phyloP scores from a whole-genome alignment of 2,329 filamentous ascomycete species.

The Cercospora nicotianae region DNA sequence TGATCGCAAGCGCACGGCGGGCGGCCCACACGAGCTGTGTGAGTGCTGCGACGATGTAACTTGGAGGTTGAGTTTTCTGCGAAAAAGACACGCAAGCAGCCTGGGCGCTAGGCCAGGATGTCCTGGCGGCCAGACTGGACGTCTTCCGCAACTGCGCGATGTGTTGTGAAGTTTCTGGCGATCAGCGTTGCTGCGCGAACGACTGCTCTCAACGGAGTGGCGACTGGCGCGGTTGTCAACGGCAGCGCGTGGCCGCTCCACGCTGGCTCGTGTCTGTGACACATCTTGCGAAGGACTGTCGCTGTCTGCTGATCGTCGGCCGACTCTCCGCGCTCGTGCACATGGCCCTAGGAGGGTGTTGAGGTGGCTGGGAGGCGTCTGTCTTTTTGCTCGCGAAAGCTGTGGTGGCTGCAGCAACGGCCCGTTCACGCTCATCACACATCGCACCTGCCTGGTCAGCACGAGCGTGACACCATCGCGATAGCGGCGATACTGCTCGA shows the following conservation, averaged over 20 bases:
- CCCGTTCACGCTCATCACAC: neutral
- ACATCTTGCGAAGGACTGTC: neutral
- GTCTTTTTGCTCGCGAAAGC: neutral
- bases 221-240: conserved; percentile 3
- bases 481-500: neutral
- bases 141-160: neutral
- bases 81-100: conserved; percentile 20
- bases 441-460: conserved; percentile 12
- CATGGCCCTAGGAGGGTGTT: neutral
- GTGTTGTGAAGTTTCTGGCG: conserved; percentile 1
- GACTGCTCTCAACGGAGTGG: neutral
- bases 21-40: neutral
- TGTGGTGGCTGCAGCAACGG: conserved; percentile 5
- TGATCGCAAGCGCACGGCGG: neutral
- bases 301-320: neutral
- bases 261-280: neutral
- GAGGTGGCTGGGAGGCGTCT: conserved; percentile 11
- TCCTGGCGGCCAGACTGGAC: conserved; percentile 1
- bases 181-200: neutral
- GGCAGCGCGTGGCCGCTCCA: neutral
- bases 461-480: conserved; percentile 5
- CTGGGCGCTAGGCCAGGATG: conserved; percentile 8
- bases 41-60: neutral
- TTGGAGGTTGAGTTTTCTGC: neutral
- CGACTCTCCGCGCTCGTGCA: neutral